A percentile compares a stretch with the other conserved stretches of the same genome.
phyloP scores from a whole-genome alignment of 306 rosid genomes.

The Rosa lucieae region DNA sequence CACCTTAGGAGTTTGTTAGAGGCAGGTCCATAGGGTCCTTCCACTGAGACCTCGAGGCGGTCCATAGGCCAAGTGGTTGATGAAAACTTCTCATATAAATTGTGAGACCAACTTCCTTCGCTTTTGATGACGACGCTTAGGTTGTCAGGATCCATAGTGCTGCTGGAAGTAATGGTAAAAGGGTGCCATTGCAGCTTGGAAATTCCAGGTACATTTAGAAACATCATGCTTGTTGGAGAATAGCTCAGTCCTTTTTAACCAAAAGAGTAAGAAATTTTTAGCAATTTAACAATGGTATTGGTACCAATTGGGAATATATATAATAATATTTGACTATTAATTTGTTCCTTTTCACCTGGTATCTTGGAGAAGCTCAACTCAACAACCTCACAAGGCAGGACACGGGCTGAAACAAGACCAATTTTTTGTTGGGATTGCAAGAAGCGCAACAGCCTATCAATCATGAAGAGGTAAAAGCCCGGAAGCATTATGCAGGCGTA shows the following conservation, averaged over 20 bases:
- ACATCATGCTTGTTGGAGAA: slow-evolving; percentile 55
- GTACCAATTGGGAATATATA: background rate
- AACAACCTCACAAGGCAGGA: slow-evolving; percentile 56
- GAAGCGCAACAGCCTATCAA: slow-evolving; percentile 53
- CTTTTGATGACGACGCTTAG: slow-evolving; percentile 48
- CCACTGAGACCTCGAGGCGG: slow-evolving; percentile 44
- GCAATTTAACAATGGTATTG: background rate
- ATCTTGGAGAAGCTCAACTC: slow-evolving; percentile 61
- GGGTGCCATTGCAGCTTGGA: slow-evolving; percentile 76
- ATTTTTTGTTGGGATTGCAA: slow-evolving; percentile 50
- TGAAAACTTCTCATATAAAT: slow-evolving; percentile 42
- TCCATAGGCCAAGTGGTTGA: slow-evolving; percentile 18
- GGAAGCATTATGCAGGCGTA: slow-evolving; percentile 52
- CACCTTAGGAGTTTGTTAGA: slow-evolving; percentile 22
- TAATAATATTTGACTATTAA: too few relatives aligned
- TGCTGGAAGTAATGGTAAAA: slow-evolving; percentile 48
- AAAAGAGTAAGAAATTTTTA: background rate
- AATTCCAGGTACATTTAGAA: slow-evolving; percentile 55
- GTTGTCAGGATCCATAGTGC: slow-evolving; percentile 40
- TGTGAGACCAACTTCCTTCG: slow-evolving; percentile 49
- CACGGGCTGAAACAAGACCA: slow-evolving; percentile 38
- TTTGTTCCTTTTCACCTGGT: slow-evolving; percentile 34
- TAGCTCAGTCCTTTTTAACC: slow-evolving; percentile 37
- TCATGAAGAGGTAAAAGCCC: slow-evolving; percentile 58
- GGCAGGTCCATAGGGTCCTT: slow-evolving; percentile 62